Percentiles rank a stretch among this genome's conserved stretches.
These are phyloP conservation scores for Aureobasidium mangrovei DNA, from an alignment of 2,329 filamentous ascomycete genomes.

Conservation along the genomic window DNA sequence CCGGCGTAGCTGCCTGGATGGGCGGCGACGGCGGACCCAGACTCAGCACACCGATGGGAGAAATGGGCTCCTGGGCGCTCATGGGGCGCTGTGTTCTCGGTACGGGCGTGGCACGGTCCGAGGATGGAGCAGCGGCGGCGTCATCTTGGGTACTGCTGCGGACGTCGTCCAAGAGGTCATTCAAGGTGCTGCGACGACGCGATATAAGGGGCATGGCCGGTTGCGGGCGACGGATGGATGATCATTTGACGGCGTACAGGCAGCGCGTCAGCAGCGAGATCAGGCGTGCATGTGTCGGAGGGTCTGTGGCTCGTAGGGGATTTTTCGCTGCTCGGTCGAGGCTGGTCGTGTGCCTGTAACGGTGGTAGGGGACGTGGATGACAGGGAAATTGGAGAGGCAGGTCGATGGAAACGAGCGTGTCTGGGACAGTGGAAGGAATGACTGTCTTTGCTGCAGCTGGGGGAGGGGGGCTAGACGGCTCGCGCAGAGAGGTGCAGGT, in stretches of 20 bases:
- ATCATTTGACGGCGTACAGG: constrained; percentile 3
- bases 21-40: constrained; percentile 15
- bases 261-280: background rate
- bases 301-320: background rate
- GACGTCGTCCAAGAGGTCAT: constrained; percentile 23
- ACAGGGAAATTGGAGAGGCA: background rate
- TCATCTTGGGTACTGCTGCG: constrained; percentile 12
- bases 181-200: constrained; percentile 37
- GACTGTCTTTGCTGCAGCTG: no score
- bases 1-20: constrained; percentile 13
- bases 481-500: no score
- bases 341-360: constrained; percentile 3
- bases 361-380: no score
- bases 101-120: constrained; percentile 11
- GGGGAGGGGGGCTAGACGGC: no score
- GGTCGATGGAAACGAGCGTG: constrained; percentile 5
- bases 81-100: background rate
- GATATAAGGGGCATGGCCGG: constrained; percentile 27
- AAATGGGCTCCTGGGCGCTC: constrained; percentile 9
- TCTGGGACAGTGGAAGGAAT: background rate
- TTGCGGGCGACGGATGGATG: background rate
- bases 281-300: constrained; percentile 9
- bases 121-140: background rate
- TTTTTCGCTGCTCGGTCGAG: background rate
- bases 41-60: background rate